A percentile compares a stretch with the other conserved stretches of the same genome.
phyloP scores from a whole-genome alignment of 2,329 filamentous ascomycete genomes.

The Colletotrichum coccodes region DNA sequence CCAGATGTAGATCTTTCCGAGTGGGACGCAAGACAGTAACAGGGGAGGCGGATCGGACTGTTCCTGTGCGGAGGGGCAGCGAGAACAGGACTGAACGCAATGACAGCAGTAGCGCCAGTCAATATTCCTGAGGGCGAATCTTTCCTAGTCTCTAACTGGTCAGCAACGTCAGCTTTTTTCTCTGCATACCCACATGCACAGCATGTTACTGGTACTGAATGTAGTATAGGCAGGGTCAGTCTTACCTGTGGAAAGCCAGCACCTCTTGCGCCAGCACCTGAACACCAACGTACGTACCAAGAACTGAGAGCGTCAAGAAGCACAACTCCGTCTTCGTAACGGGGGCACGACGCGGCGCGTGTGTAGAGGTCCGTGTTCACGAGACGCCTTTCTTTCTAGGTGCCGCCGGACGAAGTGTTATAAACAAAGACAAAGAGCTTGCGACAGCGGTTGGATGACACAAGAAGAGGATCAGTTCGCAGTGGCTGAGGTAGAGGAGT shows the following conservation, averaged over 20 bases:
- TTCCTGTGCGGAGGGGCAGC: slow-evolving; percentile 13
- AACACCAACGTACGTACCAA: background rate
- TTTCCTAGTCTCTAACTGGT: background rate
- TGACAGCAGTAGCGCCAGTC: background rate
- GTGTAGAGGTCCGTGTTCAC: background rate
- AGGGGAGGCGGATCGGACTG: slow-evolving; percentile 14
- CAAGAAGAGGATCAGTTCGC: background rate
- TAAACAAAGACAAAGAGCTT: background rate
- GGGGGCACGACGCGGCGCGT: background rate
- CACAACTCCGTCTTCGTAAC: background rate
- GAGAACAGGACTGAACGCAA: background rate
- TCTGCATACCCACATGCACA: background rate
- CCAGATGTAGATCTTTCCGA: slow-evolving; percentile 12
- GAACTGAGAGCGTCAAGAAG: background rate
- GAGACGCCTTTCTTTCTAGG: too few species aligned
- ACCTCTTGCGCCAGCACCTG: background rate
- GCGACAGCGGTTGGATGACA: background rate
- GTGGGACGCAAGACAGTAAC: background rate
- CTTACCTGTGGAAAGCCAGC: slow-evolving; percentile 2
- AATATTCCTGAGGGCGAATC: background rate
- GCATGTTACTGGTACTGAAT: background rate
- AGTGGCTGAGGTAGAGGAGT: background rate
- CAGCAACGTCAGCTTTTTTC: background rate
- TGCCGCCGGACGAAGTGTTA: too few species aligned
- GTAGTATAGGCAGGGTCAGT: background rate